Evolutionary conservation across 1,284 basidiomycete species (phyloP).

Genomic region (Flammula alnicola): DNA sequence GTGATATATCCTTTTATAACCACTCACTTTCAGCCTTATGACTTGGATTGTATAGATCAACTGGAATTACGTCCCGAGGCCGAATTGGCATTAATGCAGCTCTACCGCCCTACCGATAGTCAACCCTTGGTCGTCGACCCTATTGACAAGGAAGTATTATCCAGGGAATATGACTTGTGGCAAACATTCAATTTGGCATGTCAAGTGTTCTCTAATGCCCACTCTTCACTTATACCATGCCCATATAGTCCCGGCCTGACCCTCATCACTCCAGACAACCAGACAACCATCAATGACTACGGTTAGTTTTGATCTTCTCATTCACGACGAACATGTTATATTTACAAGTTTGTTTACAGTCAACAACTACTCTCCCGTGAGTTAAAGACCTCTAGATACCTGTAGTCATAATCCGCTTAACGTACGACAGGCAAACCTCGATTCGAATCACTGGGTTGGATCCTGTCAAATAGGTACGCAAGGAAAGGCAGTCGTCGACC

Average conservation of each 20-base stretch:
- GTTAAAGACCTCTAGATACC: slow-evolving; percentile 4
- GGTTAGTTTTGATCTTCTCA: slow-evolving; percentile 34
- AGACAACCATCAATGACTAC: slow-evolving; percentile 54
- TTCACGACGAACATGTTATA: background rate
- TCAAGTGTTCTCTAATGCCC: slow-evolving; percentile 37
- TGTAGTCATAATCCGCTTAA: too few relatives aligned
- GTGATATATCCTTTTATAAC: slow-evolving; percentile 27
- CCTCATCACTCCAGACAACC: slow-evolving; percentile 63
- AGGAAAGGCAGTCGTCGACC: slow-evolving; percentile 52
- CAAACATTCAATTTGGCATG: slow-evolving; percentile 44
- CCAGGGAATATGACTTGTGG: slow-evolving; percentile 53
- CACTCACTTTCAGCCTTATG: slow-evolving; percentile 1
- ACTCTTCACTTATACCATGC: too few relatives aligned
- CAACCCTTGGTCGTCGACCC: slow-evolving; percentile 62
- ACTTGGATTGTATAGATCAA: slow-evolving; percentile 39
- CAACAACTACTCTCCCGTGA: slow-evolving; percentile 50
- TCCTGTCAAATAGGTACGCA: slow-evolving; percentile 50
- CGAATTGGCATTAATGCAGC: slow-evolving; percentile 62
- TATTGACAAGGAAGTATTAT: slow-evolving; percentile 54
- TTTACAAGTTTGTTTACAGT: slow-evolving; percentile 34
- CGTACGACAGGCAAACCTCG: slow-evolving; percentile 30
- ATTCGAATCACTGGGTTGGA: slow-evolving; percentile 66
- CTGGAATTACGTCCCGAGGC: slow-evolving; percentile 64
- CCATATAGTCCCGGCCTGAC: slow-evolving; percentile 53
- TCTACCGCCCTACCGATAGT: slow-evolving; percentile 48